Evolutionary conservation across 208 protist genomes (phyloP).

Genomic region (Trypanosoma congolense): DNA sequence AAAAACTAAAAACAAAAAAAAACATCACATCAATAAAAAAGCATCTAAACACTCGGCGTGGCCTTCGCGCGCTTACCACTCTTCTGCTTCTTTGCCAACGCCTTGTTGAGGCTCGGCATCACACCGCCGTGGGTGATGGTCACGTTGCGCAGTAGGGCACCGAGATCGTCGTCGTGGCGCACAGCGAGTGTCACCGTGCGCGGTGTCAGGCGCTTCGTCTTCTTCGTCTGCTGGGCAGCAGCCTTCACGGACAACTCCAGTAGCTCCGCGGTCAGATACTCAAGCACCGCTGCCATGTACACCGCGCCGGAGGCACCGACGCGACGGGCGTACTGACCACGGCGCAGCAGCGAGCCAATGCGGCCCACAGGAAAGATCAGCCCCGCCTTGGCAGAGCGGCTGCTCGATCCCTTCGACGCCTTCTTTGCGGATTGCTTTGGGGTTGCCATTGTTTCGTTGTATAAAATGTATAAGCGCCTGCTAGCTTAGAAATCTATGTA

Average conservation of each 20-base stretch:
- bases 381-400: conserved; percentile 93
- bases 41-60: conserved; percentile 46
- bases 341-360: conserved; percentile 93
- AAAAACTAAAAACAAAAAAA: conserved; percentile 6
- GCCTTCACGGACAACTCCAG: conserved; percentile 82
- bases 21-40: background rate
- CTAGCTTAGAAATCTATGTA: background rate
- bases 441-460: conserved; percentile 37
- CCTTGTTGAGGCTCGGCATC: conserved; percentile 79
- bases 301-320: conserved; percentile 97
- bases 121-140: conserved; percentile 75
- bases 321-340: conserved; percentile 95
- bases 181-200: conserved; percentile 71
- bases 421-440: conserved; percentile 63
- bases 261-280: conserved; percentile 94
- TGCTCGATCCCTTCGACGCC: conserved; percentile 59
- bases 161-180: conserved; percentile 79
- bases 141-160: conserved; percentile 60
- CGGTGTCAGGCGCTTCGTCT: conserved; percentile 62
- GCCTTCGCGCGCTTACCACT: conserved; percentile 51
- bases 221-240: conserved; percentile 60
- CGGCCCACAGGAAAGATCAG: conserved; percentile 99
- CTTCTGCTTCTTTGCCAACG: conserved; percentile 75
- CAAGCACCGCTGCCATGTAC: conserved; percentile 98
- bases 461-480: background rate